These are phyloP conservation scores for Aechmea fasciata DNA, from an alignment of 176 grass and related monocot species.

Conservation along the genomic window DNA sequence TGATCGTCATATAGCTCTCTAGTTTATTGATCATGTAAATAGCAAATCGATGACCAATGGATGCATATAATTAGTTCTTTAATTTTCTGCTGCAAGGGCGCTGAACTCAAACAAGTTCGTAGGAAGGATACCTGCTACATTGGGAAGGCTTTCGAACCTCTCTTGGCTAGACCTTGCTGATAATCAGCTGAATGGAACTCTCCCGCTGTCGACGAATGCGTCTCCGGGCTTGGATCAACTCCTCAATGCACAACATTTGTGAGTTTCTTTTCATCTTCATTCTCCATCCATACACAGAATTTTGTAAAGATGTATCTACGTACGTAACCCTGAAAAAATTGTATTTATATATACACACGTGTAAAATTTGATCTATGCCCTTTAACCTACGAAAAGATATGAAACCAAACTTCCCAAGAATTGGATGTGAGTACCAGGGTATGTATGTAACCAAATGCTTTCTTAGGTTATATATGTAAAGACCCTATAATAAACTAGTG, in stretches of 20 bases:
- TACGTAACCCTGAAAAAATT: too few species aligned
- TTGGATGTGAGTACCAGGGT: too few species aligned
- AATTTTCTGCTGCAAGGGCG: constrained; percentile 21
- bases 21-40: constrained; percentile 4
- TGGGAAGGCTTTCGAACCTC: constrained; percentile 56
- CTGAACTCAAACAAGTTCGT: constrained; percentile 57
- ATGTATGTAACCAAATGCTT: too few species aligned
- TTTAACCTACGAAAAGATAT: too few species aligned
- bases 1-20: background rate
- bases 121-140: constrained; percentile 44
- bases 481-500: background rate
- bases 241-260: constrained; percentile 48
- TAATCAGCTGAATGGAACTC: constrained; percentile 40
- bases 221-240: constrained; percentile 58
- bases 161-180: constrained; percentile 52
- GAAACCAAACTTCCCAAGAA: too few species aligned
- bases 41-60: constrained; percentile 6
- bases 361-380: too few species aligned
- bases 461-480: too few species aligned
- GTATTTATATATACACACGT: too few species aligned
- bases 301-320: too few species aligned
- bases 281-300: background rate
- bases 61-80: background rate
- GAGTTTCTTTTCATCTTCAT: constrained; percentile 13
- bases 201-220: constrained; percentile 45